Evolutionary conservation across 768 basidiomycete genomes (phyloP), one percentile per base, ranked within the genome.

Genomic region (Termitomyces sp.): DNA sequence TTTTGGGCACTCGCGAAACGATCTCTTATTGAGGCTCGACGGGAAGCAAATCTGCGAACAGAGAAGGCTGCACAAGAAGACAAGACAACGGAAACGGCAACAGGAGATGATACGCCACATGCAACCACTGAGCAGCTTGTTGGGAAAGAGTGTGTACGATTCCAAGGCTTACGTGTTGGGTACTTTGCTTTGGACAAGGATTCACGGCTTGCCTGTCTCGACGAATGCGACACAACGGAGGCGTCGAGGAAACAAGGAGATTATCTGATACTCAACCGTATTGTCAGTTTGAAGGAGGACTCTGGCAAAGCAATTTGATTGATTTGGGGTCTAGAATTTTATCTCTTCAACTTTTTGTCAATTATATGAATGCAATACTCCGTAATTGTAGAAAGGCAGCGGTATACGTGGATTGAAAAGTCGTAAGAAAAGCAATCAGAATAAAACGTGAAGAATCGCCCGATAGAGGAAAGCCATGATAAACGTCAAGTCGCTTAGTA

Each of bases 171-270:
- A 67, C 86, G 97, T 10, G 87, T 98, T 48, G 97, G 89, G 3
- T 99, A 98, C 76, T 98, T 99, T 67, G 83, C 92, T 20, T 76
- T 98, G 28, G 97, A 99, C 70, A 88, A 86, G 70, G 95, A 98
- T 65, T 77, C 94, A 38, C 77, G 80, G 36, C 65, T 94, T 36
- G 82, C 80, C 16, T 82, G 80, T 56, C 70, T 96, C 30, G 81
- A 86, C 14, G 82, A 86, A 60, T 70, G 74, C 6, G 79, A 73
- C 1, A 75, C 72, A 1, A 72, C 66, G 18, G 64, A 68, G 26
- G 70, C 78, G 3, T 77, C 74, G 3, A 73, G 76, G 45, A 78
- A 76, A 45, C 84, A 87, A 57, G 92, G 88, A 6, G 95, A 97
- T 70, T 81, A 80, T 68, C 65, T 98, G 43, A 83, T 97, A 14